Evolutionary conservation across 2,329 filamentous ascomycete species (phyloP).

Genomic region (Colletotrichum liaoningense): DNA sequence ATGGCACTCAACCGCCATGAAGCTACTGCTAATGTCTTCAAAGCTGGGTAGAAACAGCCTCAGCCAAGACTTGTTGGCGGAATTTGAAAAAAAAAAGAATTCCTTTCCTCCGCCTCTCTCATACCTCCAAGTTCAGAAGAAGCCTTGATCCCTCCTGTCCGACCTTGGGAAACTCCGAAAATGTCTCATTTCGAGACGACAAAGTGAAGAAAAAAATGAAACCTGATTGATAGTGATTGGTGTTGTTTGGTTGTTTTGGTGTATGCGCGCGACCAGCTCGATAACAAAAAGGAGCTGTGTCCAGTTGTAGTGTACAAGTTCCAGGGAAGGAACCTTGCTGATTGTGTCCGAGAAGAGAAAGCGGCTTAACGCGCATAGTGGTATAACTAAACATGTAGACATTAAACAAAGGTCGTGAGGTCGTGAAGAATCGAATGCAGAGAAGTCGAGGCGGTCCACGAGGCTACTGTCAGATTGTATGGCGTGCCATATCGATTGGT

Average conservation of each 20-base stretch:
- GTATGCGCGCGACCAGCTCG: constrained; percentile 15
- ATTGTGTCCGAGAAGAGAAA: constrained; percentile 35
- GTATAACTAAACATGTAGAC: constrained; percentile 38
- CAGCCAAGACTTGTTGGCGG: not conserved
- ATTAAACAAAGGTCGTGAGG: constrained; percentile 39
- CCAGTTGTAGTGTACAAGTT: constrained; percentile 22
- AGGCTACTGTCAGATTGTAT: constrained; percentile 15
- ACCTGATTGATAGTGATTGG: not conserved
- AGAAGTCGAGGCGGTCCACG: constrained; percentile 10
- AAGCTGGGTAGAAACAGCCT: constrained; percentile 6
- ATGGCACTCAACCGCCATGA: not conserved
- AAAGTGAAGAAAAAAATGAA: constrained; percentile 5
- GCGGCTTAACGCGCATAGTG: constrained; percentile 35
- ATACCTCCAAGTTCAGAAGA: not conserved
- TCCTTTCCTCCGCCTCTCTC: not conserved
- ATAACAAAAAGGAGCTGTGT: not conserved
- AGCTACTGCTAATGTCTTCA: constrained; percentile 19
- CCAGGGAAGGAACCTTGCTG: constrained; percentile 10
- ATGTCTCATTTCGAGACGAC: constrained; percentile 8
- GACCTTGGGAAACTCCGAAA: constrained; percentile 1
- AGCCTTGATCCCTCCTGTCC: not conserved
- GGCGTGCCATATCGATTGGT: not conserved
- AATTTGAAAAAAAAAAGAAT: not conserved
- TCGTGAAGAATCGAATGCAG: constrained; percentile 39
- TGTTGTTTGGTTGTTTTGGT: constrained; percentile 15